Evolutionary conservation across 768 basidiomycete species (phyloP), one percentile per base, ranked within the genome.

Genomic region (Coprinopsis cinerea): DNA sequence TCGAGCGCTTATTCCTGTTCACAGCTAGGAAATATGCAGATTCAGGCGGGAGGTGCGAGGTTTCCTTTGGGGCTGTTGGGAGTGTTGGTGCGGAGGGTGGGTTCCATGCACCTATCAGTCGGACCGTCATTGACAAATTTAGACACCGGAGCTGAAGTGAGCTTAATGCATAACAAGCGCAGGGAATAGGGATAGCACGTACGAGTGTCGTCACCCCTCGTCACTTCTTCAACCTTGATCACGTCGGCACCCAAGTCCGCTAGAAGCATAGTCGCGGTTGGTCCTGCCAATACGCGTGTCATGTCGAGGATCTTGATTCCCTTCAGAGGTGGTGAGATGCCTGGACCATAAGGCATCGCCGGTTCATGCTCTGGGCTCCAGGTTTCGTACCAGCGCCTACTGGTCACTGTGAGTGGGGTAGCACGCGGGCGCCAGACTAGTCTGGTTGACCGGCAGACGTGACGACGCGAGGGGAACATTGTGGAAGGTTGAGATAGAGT

Each of bases 161-260:
- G 30, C 30, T 32, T 15, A 15, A 7, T 44, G 37, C 9, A 39
- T 39, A 7, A 10, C 37, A 10, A 9, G 22, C 13, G 41, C 18
- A 43, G 18, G 25, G 18, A 22, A 11, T 5, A 5, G 15, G 53
- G 26, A 49, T 43, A 13, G 17, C 48, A 71, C 75, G 61, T 67
- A 80, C 92, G 79, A 26, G 94, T 97, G 67, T 97, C 94, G 60
- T 97, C 94, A 20, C 94, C 94, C 51, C 74, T 77, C 37, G 75
- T 71, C 46, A 79, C 71, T 61, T 91, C 87, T 62, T 94, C 92
- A 4, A 96, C 81, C 64, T 96, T 97, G 64, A 96, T 79, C 24
- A 97, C 92, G 61, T 97, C 92, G 41, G 94, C 94, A 1, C 91
- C 86, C 28, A 94, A 69, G 67, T 94, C 92, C 5, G 85, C 92